Evolutionary conservation across 306 rosid genomes (phyloP), one percentile per base, ranked within the genome.

Genomic region (Cucumis sativus): DNA sequence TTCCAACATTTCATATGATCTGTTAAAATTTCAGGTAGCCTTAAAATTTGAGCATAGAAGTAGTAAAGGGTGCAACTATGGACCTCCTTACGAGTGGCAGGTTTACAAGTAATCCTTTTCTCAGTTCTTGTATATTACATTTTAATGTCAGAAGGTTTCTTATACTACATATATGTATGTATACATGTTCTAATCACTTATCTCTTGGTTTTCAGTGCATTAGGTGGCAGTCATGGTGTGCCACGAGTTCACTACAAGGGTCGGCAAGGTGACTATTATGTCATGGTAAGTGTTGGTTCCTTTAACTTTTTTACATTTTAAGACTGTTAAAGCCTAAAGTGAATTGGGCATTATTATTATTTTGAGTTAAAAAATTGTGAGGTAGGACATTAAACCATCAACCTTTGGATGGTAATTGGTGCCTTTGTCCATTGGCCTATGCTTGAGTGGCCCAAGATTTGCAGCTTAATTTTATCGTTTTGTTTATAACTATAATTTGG

Each of bases 71-170:
- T 92, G 98, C 82, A 90, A 84, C 82, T 78, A 85, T 76, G 97
- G 95, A 78, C 96, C 98, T 7, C 98, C 98, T 35, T 72, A 86
- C 41, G 98, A 94, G 90, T 94, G 98, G 98, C 89, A 90, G 64
- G 95, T 91, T 39, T 94, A 94, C 79, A 77, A 77, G 80, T 77
- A 51, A 77, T 68, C 28, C 33, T 25, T 67, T 51, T 55, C 52
- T 51, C 54, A 13, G 68, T 76, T 37, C 39, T 7, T 76, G 21
- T 6, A 0, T 63, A 16, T 25, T 49, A 18, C 35, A 10, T 18
- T 33, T 62, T 17, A 30, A 20, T 10, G 58, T 47, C 30, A 9
- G 8, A 40, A 25, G 45, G 14, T 47, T 28, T 18, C 10, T 77
- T 43, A 23, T 33, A 56, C 49, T 41, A 61, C 17, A 57, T 54